Base-by-base conservation (phyloP, 2,329 filamentous ascomycete genomes). In the Fusarium graminum region DNA sequence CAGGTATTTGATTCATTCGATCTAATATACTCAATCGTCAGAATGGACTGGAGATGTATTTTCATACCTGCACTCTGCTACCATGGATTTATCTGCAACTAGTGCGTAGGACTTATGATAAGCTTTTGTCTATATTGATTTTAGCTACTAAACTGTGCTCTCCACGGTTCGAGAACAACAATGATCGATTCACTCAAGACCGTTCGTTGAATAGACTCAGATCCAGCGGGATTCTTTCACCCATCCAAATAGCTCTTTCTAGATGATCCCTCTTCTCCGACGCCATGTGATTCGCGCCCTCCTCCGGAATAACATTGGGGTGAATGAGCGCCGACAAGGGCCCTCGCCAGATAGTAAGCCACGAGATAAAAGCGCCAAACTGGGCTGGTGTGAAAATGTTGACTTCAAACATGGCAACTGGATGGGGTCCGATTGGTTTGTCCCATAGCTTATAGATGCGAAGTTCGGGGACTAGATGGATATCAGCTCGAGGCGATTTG, bases 341-440 rank as follows among this genome's bases (percentile, higher is more conserved):
- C 0, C 93, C 93, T 7, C 93, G 85, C 78, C 94, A 90, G 57
- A 97, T 87, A 29, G 92, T 86, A 29, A 97, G 80, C 93, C 93
- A 97, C 0, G 92, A 85, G 38, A 97, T 80, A 72, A 97, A 96
- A 0, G 94, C 93, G 0, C 93, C 93, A 73, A 97, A 97, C 76
- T 97, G 92, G 4, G 88, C 89, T 0, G 93, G 94, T 0, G 90
- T 93, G 76, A 94, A 92, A 19, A 97, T 43, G 70, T 96, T 96
- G 43, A 97, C 92, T 78, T 97, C 94, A 72, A 97, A 97, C 93
- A 97, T 97, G 51, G 89, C 91, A 1, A 93, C 78, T 0, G 91
- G 89, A 76, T 97, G 93, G 1, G 93, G 93, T 0, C 93, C 94
- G 28, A 97, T 78, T 0, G 93, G 92, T 14, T 80, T 78, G 67